Evolutionary conservation across 176 grass and related monocot genomes (phyloP).

Genomic region (Bolboschoenus planiculmis): DNA sequence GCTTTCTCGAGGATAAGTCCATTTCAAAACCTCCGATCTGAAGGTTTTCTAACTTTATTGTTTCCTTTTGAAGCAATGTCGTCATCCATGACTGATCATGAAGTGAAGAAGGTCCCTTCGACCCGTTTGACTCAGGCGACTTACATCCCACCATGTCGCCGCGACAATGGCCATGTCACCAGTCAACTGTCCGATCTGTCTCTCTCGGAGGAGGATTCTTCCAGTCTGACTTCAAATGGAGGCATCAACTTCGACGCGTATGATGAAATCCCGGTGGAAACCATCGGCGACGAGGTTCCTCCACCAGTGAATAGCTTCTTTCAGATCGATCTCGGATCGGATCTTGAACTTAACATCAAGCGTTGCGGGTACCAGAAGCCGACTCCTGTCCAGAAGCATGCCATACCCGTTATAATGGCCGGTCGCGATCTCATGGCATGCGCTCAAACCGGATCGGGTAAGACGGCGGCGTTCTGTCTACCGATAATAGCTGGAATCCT

Average conservation of each 20-base stretch:
- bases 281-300: slow-evolving; percentile 44
- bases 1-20: neutral
- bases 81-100: neutral
- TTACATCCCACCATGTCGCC: neutral
- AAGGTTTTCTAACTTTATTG: neutral
- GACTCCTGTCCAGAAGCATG: slow-evolving; percentile 76
- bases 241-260: slow-evolving; percentile 35
- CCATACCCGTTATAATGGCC: slow-evolving; percentile 43
- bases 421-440: slow-evolving; percentile 72
- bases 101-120: neutral
- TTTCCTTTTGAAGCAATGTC: neutral
- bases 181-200: neutral
- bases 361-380: slow-evolving; percentile 48
- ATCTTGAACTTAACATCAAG: slow-evolving; percentile 48
- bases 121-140: neutral
- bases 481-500: slow-evolving; percentile 41
- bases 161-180: neutral
- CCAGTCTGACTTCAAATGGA: neutral
- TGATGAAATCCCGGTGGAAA: slow-evolving; percentile 65
- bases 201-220: neutral
- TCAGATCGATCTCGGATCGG: slow-evolving; percentile 42
- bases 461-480: slow-evolving; percentile 87
- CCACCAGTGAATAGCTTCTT: slow-evolving; percentile 40
- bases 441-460: slow-evolving; percentile 81
- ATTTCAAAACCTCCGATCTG: neutral